phyloP scores from a whole-genome alignment of 148 eudicot genomes.

The Vaccinium myrtillus region DNA sequence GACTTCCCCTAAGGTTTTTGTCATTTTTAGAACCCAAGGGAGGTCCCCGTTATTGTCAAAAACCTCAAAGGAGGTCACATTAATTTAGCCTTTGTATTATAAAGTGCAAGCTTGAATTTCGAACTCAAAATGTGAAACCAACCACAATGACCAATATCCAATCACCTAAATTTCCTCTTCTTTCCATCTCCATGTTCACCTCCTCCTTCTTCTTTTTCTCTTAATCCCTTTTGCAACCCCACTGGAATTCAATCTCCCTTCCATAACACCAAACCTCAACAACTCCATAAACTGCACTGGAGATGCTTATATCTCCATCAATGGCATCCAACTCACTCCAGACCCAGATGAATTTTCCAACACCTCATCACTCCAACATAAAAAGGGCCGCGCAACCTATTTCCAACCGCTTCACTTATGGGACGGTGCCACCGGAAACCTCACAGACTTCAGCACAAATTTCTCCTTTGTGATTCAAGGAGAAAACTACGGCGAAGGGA shows the following conservation, averaged over 20 bases:
- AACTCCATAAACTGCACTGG: not conserved
- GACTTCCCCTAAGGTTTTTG: no score
- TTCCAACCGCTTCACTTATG: constrained; percentile 14
- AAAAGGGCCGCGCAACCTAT: constrained; percentile 13
- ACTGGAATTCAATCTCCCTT: constrained; percentile 3
- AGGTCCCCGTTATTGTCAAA: no score
- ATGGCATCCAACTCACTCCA: constrained; percentile 20
- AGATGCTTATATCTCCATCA: constrained; percentile 11
- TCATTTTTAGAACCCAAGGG: no score
- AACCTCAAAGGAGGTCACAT: no score
- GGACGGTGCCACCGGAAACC: constrained; percentile 3
- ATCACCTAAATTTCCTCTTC: no score
- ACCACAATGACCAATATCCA: not conserved
- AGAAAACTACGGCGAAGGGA: constrained; percentile 1
- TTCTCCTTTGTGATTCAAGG: constrained; percentile 14
- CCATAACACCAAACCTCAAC: not conserved
- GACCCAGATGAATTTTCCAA: not conserved
- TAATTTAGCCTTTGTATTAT: no score
- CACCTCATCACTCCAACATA: not conserved
- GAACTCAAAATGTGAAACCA: not conserved
- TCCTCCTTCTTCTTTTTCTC: not conserved
- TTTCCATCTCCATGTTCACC: no score
- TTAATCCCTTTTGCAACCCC: constrained; percentile 3
- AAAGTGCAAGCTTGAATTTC: not conserved
- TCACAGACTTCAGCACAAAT: constrained; percentile 18